phyloP scores from a whole-genome alignment of 108 stramenopile species.

The Asterionellopsis glacialis region DNA sequence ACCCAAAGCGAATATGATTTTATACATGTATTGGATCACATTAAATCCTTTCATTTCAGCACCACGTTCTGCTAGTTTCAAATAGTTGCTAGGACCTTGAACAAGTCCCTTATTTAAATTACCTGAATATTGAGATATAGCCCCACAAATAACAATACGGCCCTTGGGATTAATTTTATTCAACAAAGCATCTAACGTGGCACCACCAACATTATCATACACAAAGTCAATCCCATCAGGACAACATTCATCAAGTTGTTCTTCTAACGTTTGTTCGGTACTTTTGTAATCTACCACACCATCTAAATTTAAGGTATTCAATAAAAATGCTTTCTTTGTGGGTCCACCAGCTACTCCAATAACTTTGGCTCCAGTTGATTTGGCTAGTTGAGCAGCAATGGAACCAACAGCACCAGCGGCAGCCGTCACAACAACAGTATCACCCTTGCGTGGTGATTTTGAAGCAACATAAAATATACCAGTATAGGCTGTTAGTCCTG shows the following conservation, averaged over 20 bases:
- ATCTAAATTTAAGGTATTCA: conserved; percentile 8
- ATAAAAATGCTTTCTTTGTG: conserved; percentile 6
- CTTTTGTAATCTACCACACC: conserved; percentile 42
- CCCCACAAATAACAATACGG: conserved; percentile 48
- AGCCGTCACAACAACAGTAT: conserved; percentile 40
- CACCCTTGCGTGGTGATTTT: conserved; percentile 19
- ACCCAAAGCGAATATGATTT: conserved; percentile 15
- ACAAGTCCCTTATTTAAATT: conserved; percentile 18
- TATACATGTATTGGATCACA: conserved; percentile 29
- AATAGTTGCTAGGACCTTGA: conserved; percentile 30
- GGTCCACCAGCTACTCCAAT: conserved; percentile 24
- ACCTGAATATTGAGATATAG: conserved; percentile 38
- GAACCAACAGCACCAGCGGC: conserved; percentile 46
- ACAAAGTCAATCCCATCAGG: conserved; percentile 47
- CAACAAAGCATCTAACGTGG: conserved; percentile 22
- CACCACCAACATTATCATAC: conserved; percentile 49
- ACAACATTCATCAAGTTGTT: conserved; percentile 26
- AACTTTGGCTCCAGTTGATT: conserved; percentile 27
- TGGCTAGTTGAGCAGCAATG: conserved; percentile 37
- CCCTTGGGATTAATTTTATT: conserved; percentile 19
- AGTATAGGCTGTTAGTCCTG: conserved; percentile 35
- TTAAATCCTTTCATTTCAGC: conserved; percentile 39
- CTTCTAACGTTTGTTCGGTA: neutral
- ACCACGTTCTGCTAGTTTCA: conserved; percentile 34
- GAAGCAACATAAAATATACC: conserved; percentile 22